A percentile compares a stretch with the other conserved stretches of the same genome.
These are phyloP conservation scores for Secale cereale DNA, from an alignment of 176 grass and related monocot species.

Conservation along the genomic window DNA sequence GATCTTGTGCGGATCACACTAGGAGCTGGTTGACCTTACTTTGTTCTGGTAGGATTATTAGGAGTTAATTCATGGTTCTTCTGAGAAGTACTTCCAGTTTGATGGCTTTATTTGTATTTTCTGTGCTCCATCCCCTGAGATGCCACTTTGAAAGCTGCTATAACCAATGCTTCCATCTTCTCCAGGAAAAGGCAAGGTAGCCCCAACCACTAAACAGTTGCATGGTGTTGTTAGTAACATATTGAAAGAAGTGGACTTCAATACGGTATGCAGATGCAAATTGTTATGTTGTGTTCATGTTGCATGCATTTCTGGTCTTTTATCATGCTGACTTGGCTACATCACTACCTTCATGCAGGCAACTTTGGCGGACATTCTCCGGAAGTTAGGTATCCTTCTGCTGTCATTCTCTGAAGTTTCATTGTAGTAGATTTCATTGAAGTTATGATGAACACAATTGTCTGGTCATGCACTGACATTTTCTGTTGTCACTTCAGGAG, in stretches of 20 bases:
- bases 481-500: constrained; percentile 37
- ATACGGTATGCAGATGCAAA: constrained; percentile 54
- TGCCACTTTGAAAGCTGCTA: not conserved
- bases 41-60: not conserved
- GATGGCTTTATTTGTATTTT: not conserved
- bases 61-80: not conserved
- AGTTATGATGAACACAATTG: not conserved
- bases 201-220: constrained; percentile 72
- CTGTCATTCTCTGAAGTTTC: not conserved
- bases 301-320: not conserved
- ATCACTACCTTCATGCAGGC: constrained; percentile 42
- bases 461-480: not conserved
- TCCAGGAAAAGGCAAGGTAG: constrained; percentile 70
- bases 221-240: constrained; percentile 76
- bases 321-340: not conserved
- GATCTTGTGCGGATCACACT: not conserved
- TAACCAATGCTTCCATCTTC: not conserved
- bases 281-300: constrained; percentile 2
- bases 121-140: not conserved
- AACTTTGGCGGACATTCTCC: constrained; percentile 92
- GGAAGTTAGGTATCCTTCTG: constrained; percentile 73
- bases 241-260: constrained; percentile 99
- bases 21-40: not conserved
- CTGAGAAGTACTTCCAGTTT: not conserved
- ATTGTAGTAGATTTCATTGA: not conserved